A percentile compares a stretch with the other conserved stretches of the same genome.
phyloP scores from a whole-genome alignment of 2,329 filamentous ascomycete species.

The Trichoderma brevicompactum region DNA sequence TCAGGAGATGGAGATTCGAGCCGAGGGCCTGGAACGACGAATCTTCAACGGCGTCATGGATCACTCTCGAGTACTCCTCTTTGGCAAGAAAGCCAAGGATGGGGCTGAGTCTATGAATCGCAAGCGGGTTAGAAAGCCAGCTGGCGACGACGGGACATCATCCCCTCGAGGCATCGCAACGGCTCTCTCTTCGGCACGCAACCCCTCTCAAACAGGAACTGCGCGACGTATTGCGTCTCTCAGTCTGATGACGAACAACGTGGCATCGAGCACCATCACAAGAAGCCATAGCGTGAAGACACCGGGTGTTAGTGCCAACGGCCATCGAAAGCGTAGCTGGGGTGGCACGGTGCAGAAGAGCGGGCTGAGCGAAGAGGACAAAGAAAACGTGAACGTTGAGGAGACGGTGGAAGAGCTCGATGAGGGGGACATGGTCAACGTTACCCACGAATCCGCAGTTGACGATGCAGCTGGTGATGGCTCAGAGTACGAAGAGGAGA shows the following conservation, averaged over 20 bases:
- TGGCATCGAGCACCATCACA: slow-evolving; percentile 66
- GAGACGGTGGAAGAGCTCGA: slow-evolving; percentile 65
- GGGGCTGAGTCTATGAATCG: slow-evolving; percentile 60
- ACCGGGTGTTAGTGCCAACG: slow-evolving; percentile 49
- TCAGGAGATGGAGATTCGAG: slow-evolving; percentile 84
- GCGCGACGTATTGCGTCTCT: slow-evolving; percentile 85
- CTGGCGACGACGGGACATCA: slow-evolving; percentile 43
- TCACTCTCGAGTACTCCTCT: slow-evolving; percentile 88
- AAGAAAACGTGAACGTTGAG: slow-evolving; percentile 66
- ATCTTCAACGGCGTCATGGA: slow-evolving; percentile 96
- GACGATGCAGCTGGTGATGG: slow-evolving; percentile 30
- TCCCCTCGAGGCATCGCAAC: slow-evolving; percentile 47
- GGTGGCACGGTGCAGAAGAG: slow-evolving; percentile 55
- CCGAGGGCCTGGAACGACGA: slow-evolving; percentile 85
- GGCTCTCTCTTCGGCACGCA: slow-evolving; percentile 59
- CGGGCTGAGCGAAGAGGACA: slow-evolving; percentile 58
- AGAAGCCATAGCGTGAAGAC: slow-evolving; percentile 79
- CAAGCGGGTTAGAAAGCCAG: slow-evolving; percentile 56
- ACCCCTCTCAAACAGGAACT: slow-evolving; percentile 57
- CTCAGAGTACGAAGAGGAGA: slow-evolving; percentile 32
- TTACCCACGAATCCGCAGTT: slow-evolving; percentile 26
- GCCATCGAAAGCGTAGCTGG: slow-evolving; percentile 72
- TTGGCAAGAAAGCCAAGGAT: slow-evolving; percentile 64
- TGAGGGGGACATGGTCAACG: slow-evolving; percentile 33
- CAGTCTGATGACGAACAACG: slow-evolving; percentile 84